Base-by-base conservation (phyloP, 305 asterid genomes). In the Lippia alba region DNA sequence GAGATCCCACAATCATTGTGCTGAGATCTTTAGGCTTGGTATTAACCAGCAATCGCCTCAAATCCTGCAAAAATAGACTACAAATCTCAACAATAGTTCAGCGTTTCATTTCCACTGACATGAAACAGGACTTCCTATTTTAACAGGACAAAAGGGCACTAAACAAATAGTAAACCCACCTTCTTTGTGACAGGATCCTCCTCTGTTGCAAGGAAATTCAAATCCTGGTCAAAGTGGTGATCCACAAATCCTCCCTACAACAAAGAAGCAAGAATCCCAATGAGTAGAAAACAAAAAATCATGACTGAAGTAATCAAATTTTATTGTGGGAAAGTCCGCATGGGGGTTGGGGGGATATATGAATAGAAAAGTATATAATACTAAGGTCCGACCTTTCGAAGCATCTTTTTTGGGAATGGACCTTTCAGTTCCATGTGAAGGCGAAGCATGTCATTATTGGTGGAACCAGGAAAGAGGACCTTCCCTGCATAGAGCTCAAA, bases 391-490 rank as follows among this genome's bases (percentile, higher is more conserved):
- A 90, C 96, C 94, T 94, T 94, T 56, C 96, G 90, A 49, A 92
- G 91, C 97, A 92, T 90, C 89, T 87, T 94, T 79, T 89, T 94
- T 0, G 95, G 96, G 80, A 89, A 94, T 69, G 92, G 84, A 45
- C 99, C 99, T 80, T 94, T 91, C 70, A 91, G 65, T 74, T 95
- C 99, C 96, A 95, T 92, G 74, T 92, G 97, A 79, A 95, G 96
- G 39, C 98, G 99, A 74, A 95, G 98, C 99, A 95, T 95, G 83
- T 95, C 98, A 82, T 95, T 92, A 71, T 95, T 95, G 63, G 96
- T 81, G 56, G 91, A 58, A 66, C 98, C 99, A 18, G 98, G 99
- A 80, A 95, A 95, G 20, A 95, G 87, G 55, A 92, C 98, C 80
- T 92, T 95, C 57, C 99, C 99, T 34, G 94, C 82, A 74, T 88